phyloP scores from a whole-genome alignment of 2,329 filamentous ascomycete species.

The Fusarium devonianum region DNA sequence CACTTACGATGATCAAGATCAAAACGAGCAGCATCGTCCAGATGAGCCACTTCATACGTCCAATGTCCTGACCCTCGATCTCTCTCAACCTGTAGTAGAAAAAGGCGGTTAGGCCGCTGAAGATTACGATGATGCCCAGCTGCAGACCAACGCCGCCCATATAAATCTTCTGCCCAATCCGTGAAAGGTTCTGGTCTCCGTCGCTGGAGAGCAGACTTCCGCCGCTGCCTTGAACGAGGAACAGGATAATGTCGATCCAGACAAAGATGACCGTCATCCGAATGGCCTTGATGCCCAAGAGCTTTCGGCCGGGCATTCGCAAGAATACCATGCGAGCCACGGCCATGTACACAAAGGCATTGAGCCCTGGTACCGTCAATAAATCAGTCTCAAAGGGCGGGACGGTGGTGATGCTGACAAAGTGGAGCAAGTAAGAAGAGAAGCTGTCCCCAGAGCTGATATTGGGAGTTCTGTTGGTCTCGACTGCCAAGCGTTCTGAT shows the following conservation, averaged over 20 bases:
- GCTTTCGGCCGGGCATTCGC: slow-evolving; percentile 48
- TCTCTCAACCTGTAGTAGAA: slow-evolving; percentile 45
- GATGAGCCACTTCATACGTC: slow-evolving; percentile 45
- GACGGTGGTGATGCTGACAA: slow-evolving; percentile 39
- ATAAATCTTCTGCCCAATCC: slow-evolving; percentile 50
- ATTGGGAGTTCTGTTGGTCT: slow-evolving; percentile 48
- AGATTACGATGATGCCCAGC: slow-evolving; percentile 49
- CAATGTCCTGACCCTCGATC: slow-evolving; percentile 36
- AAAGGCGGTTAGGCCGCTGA: slow-evolving; percentile 45
- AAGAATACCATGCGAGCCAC: slow-evolving; percentile 51
- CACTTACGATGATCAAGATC: slow-evolving; percentile 47
- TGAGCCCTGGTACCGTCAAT: slow-evolving; percentile 46
- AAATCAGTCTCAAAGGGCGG: background rate
- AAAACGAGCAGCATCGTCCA: slow-evolving; percentile 47
- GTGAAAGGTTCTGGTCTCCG: slow-evolving; percentile 36
- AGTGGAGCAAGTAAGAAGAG: slow-evolving; percentile 53
- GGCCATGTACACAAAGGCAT: slow-evolving; percentile 55
- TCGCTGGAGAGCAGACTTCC: slow-evolving; percentile 48
- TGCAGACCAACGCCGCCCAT: slow-evolving; percentile 49
- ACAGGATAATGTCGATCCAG: slow-evolving; percentile 56
- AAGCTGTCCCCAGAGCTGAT: slow-evolving; percentile 44
- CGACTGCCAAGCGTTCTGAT: slow-evolving; percentile 47
- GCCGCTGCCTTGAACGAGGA: slow-evolving; percentile 53
- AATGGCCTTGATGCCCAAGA: slow-evolving; percentile 46
- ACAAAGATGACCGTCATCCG: slow-evolving; percentile 56